A percentile compares a stretch with the other conserved stretches of the same genome.
These are phyloP conservation scores for Paramecium sexaurelia DNA, from an alignment of 73 alveolate genomes.

Conservation along the genomic window DNA sequence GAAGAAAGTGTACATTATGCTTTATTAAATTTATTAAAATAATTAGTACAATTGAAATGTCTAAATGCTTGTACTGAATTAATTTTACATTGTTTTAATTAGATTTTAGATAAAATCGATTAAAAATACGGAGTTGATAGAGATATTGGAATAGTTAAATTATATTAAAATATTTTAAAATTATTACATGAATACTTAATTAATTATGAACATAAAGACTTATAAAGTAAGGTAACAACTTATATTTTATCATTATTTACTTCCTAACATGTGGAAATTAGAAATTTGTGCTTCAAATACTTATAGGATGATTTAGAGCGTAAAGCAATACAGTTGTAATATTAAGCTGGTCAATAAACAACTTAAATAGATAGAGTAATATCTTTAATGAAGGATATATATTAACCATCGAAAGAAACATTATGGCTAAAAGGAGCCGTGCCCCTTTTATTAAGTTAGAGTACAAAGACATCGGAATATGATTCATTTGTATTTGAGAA, in stretches of 20 bases:
- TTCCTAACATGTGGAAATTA: not conserved
- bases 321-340: not conserved
- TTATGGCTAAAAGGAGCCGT: slow-evolving; percentile 64
- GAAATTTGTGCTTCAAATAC: not conserved
- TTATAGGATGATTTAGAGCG: slow-evolving; percentile 36
- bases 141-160: slow-evolving; percentile 14
- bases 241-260: not conserved
- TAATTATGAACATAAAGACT: slow-evolving; percentile 32
- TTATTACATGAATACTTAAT: slow-evolving; percentile 52
- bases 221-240: not conserved
- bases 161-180: slow-evolving; percentile 15
- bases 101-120: not conserved
- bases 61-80: not conserved
- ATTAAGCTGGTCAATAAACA: not conserved
- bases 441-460: slow-evolving; percentile 51
- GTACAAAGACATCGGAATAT: slow-evolving; percentile 59
- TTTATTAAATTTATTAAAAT: not conserved
- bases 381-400: slow-evolving; percentile 54
- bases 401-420: slow-evolving; percentile 57
- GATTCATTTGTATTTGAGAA: slow-evolving; percentile 59
- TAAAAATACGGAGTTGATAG: slow-evolving; percentile 34
- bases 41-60: slow-evolving; percentile 32
- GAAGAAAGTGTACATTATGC: slow-evolving; percentile 44
- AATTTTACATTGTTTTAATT: not conserved
- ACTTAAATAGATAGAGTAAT: slow-evolving; percentile 48